Conservation (phyloP, 1,139 yeast species). For the Debaryomycetaceae sp. region DNA sequence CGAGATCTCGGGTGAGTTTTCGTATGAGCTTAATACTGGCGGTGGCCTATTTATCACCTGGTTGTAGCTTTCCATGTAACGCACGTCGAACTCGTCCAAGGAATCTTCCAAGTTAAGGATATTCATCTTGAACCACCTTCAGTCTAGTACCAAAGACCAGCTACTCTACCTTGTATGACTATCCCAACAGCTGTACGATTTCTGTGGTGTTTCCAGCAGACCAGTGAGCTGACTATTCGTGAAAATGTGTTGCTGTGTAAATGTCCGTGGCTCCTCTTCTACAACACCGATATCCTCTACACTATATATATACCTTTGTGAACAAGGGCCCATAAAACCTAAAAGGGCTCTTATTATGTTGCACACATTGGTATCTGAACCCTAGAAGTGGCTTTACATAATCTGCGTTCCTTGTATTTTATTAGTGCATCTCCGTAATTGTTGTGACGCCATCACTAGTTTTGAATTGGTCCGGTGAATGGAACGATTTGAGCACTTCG, state of each 20-base stretch:
- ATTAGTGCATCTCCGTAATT: background rate
- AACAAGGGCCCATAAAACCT: background rate
- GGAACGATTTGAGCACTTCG: background rate
- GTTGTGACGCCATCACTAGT: background rate
- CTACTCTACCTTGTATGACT: background rate
- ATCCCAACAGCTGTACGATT: background rate
- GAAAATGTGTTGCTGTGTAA: too few species aligned
- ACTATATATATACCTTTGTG: background rate
- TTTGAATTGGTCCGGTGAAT: too few species aligned
- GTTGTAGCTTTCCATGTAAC: conserved; percentile 18
- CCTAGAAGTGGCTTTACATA: background rate
- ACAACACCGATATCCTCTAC: background rate
- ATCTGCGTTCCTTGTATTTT: background rate
- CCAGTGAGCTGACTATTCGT: too few species aligned
- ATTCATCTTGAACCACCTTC: conserved; percentile 3
- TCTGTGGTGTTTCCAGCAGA: background rate
- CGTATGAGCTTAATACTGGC: conserved; percentile 3
- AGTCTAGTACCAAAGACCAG: background rate
- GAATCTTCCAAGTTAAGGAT: conserved; percentile 14
- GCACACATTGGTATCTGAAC: background rate
- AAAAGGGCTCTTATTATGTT: background rate
- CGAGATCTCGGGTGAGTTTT: background rate
- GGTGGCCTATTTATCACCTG: conserved; percentile 8
- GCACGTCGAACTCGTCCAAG: conserved; percentile 18
- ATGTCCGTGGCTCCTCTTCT: too few species aligned